A percentile compares a stretch with the other conserved stretches of the same genome.
phyloP scores from a whole-genome alignment of 495 filamentous ascomycete species.

The Viridothelium virens region DNA sequence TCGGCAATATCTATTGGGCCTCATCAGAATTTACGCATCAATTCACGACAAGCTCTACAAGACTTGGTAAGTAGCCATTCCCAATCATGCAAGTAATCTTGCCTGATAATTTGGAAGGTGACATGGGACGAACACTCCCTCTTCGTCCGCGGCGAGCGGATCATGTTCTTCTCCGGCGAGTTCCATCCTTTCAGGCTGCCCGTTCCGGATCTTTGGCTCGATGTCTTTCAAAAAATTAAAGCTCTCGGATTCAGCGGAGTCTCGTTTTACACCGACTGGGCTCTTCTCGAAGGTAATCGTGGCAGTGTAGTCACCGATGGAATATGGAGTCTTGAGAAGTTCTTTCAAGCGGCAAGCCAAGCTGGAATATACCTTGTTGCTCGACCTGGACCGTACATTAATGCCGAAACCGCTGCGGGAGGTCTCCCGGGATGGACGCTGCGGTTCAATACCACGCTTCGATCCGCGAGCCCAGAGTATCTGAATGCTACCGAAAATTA shows the following conservation, averaged over 20 bases:
- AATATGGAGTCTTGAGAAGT: slow-evolving; percentile 6
- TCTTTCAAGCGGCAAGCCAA: slow-evolving; percentile 19
- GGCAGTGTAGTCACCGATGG: background rate
- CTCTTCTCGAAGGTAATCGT: background rate
- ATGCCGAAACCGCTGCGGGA: slow-evolving; percentile 48
- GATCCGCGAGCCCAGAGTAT: slow-evolving; percentile 36
- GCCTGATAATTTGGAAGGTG: background rate
- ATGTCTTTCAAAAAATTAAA: slow-evolving; percentile 26
- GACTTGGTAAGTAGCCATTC: background rate
- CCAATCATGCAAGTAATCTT: too few relatives aligned
- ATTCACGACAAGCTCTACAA: background rate
- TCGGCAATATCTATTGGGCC: background rate
- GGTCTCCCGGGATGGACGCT: slow-evolving; percentile 54
- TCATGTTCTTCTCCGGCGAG: slow-evolving; percentile 22
- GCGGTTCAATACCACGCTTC: slow-evolving; percentile 44
- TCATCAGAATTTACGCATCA: background rate
- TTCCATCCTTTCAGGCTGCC: slow-evolving; percentile 26
- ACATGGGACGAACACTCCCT: slow-evolving; percentile 22
- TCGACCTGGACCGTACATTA: slow-evolving; percentile 41
- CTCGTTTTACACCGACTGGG: slow-evolving; percentile 24
- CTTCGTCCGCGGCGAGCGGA: slow-evolving; percentile 20
- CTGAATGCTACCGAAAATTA: slow-evolving; percentile 43
- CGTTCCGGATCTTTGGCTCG: slow-evolving; percentile 23
- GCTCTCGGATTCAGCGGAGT: slow-evolving; percentile 25
- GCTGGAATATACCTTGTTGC: slow-evolving; percentile 38